These are phyloP conservation scores for Cyclotella choctawhatcheeana DNA, from an alignment of 108 stramenopile species.

Conservation along the genomic window DNA sequence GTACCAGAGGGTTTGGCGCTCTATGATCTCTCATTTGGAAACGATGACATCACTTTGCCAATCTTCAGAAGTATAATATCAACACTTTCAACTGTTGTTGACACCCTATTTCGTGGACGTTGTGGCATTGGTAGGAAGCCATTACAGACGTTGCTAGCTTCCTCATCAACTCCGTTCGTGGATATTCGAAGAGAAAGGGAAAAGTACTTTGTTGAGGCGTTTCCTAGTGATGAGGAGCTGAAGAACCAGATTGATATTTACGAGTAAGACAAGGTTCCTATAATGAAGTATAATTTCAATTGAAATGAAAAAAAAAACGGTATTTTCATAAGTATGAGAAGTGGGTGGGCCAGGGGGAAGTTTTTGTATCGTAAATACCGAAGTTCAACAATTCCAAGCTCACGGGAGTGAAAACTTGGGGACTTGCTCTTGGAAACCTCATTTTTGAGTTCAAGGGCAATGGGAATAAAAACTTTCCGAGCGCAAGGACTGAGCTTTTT, in stretches of 20 bases:
- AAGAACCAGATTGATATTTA: slow-evolving; percentile 7
- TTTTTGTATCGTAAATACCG: too few relatives aligned
- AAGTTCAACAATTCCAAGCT: too few relatives aligned
- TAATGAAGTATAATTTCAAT: too few relatives aligned
- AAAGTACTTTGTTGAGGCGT: slow-evolving; percentile 51
- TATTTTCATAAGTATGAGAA: too few relatives aligned
- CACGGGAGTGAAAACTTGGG: too few relatives aligned
- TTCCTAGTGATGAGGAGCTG: slow-evolving; percentile 57
- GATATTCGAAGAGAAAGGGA: slow-evolving; percentile 62
- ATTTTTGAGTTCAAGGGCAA: too few relatives aligned
- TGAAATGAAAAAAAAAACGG: too few relatives aligned
- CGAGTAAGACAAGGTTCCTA: too few relatives aligned
- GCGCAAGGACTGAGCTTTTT: too few relatives aligned
- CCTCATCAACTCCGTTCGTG: slow-evolving; percentile 59
- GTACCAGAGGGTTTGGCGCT: slow-evolving; percentile 78
- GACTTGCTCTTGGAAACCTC: too few relatives aligned
- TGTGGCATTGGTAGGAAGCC: slow-evolving; percentile 71
- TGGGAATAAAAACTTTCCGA: too few relatives aligned
- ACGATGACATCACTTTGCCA: slow-evolving; percentile 38
- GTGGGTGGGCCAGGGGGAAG: too few relatives aligned
- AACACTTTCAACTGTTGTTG: slow-evolving; percentile 40
- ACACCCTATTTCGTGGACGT: slow-evolving; percentile 66
- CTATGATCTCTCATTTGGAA: slow-evolving; percentile 80
- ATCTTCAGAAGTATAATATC: slow-evolving; percentile 37
- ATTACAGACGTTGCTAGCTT: slow-evolving; percentile 67